These are phyloP conservation scores for Cladosporium sp. DNA, from an alignment of 2,329 filamentous ascomycete genomes.

Conservation along the genomic window DNA sequence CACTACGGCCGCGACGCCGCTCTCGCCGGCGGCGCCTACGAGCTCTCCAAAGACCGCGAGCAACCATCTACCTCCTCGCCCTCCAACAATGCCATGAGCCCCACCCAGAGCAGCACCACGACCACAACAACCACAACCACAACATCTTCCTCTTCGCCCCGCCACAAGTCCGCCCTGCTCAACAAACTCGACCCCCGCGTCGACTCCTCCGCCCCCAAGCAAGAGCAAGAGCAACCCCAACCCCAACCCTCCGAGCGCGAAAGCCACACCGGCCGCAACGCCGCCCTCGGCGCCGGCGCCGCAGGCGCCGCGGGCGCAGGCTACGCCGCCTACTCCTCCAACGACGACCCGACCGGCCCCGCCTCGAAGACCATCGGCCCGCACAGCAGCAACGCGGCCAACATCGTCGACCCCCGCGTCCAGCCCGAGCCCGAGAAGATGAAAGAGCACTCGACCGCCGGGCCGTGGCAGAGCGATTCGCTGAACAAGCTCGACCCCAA, in stretches of 20 bases:
- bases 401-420: constrained; percentile 19
- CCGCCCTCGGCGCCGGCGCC: constrained; percentile 27
- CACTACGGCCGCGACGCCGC: constrained; percentile 24
- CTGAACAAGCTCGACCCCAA: constrained; percentile 20
- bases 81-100: not conserved
- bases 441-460: constrained; percentile 20
- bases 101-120: not conserved
- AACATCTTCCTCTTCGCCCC: not conserved
- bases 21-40: not conserved
- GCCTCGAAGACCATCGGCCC: constrained; percentile 19
- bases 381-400: constrained; percentile 16
- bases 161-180: not conserved
- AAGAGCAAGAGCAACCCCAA: not conserved
- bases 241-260: constrained; percentile 9
- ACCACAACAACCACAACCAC: not conserved
- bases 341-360: constrained; percentile 23
- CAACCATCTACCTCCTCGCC: not conserved
- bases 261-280: constrained; percentile 25
- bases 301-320: constrained; percentile 21
- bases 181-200: not conserved
- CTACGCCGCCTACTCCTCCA: constrained; percentile 29
- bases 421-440: constrained; percentile 19
- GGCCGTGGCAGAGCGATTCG: constrained; percentile 12
- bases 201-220: not conserved
- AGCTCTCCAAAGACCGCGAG: not conserved